Evolutionary conservation across 345 rosid genomes (phyloP).

Genomic region (Pistacia integerrima): DNA sequence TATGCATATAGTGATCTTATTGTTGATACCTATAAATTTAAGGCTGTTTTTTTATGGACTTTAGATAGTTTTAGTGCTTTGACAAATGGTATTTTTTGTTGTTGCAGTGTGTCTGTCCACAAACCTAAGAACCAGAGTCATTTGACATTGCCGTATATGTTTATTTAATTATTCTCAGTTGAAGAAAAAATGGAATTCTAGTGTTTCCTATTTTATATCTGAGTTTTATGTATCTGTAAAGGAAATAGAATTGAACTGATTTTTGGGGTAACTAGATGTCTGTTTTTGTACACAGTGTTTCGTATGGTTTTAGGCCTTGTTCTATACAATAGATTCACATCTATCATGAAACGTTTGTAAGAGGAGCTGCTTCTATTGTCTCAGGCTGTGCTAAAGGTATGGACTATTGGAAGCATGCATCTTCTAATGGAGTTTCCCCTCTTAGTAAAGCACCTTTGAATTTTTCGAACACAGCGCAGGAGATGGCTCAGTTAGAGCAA

Average conservation of each 20-base stretch:
- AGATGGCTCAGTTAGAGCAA: constrained; percentile 43
- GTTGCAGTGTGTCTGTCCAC: not conserved
- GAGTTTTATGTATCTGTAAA: not conserved
- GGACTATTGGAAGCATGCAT: constrained; percentile 55
- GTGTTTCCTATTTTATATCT: not conserved
- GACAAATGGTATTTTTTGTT: not conserved
- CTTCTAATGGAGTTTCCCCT: constrained; percentile 46
- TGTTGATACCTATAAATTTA: not conserved
- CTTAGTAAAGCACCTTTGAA: constrained; percentile 49
- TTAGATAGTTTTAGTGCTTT: not conserved
- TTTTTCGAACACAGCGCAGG: constrained; percentile 42
- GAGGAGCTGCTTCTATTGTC: constrained; percentile 21
- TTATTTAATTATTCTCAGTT: not conserved
- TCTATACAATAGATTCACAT: not conserved
- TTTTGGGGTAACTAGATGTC: not conserved
- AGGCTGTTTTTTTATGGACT: not conserved
- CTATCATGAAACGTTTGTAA: not conserved
- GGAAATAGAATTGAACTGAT: not conserved
- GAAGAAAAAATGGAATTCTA: not conserved
- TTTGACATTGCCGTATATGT: not conserved
- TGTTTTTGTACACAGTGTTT: not conserved
- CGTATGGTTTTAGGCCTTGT: not conserved
- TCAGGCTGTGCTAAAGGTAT: constrained; percentile 41
- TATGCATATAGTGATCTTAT: not conserved
- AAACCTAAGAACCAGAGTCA: not conserved